phyloP scores from a whole-genome alignment of 495 filamentous ascomycete genomes.

The Trichoderma orchidacearum region DNA sequence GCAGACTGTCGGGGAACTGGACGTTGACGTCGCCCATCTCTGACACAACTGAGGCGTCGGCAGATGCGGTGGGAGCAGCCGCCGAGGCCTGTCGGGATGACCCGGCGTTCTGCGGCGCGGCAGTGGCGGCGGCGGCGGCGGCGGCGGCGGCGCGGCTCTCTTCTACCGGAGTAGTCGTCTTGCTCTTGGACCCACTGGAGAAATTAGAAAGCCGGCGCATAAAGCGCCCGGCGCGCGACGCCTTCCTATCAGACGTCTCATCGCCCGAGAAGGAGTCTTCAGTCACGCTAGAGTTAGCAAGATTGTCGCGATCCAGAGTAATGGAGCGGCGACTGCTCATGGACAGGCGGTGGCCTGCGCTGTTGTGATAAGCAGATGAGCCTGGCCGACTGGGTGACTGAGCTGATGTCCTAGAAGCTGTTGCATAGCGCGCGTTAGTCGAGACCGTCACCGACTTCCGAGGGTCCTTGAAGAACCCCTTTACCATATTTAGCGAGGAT shows the following conservation, averaged over 20 bases:
- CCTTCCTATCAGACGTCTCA: slow-evolving; percentile 8
- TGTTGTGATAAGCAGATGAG: slow-evolving; percentile 17
- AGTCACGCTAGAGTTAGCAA: background rate
- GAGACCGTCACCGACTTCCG: slow-evolving; percentile 18
- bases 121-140: slow-evolving; percentile 8
- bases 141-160: slow-evolving; percentile 31
- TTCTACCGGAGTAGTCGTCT: slow-evolving; percentile 32
- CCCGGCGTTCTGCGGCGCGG: slow-evolving; percentile 1
- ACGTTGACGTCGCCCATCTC: slow-evolving; percentile 82
- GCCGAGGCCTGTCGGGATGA: slow-evolving; percentile 11
- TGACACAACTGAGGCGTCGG: slow-evolving; percentile 30
- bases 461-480: slow-evolving; percentile 38
- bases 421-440: background rate
- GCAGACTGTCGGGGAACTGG: slow-evolving; percentile 80
- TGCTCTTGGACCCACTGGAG: slow-evolving; percentile 43
- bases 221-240: slow-evolving; percentile 52
- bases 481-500: slow-evolving; percentile 36
- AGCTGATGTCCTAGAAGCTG: slow-evolving; percentile 3
- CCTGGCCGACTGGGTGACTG: slow-evolving; percentile 30
- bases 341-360: slow-evolving; percentile 22
- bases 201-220: slow-evolving; percentile 68
- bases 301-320: slow-evolving; percentile 9
- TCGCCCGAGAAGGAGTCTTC: slow-evolving; percentile 3
- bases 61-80: background rate
- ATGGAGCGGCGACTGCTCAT: slow-evolving; percentile 30